Percentiles rank a stretch among this genome's conserved stretches.
Evolutionary conservation across 768 basidiomycete species (phyloP).

Genomic region (Rhizopogon rudus): DNA sequence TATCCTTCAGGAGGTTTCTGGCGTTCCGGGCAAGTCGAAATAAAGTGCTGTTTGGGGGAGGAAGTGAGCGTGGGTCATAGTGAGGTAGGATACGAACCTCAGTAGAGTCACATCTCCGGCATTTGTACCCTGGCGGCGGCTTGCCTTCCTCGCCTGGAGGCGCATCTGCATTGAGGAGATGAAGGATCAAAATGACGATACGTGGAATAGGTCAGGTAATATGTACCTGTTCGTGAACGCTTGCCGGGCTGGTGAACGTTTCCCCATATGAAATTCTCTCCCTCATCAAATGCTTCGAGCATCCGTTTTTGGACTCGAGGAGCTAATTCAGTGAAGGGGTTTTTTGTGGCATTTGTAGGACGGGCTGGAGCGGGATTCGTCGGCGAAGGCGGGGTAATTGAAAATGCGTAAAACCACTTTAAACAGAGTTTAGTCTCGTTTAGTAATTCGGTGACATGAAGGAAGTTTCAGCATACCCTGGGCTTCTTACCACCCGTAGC

Average conservation of each 20-base stretch:
- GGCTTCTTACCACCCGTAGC: slow-evolving; percentile 68
- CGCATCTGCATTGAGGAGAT: slow-evolving; percentile 9
- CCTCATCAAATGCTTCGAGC: slow-evolving; percentile 37
- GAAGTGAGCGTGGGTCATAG: slow-evolving; percentile 2
- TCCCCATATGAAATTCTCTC: slow-evolving; percentile 69
- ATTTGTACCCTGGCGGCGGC: slow-evolving; percentile 71
- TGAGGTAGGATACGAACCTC: slow-evolving; percentile 45
- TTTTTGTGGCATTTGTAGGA: slow-evolving; percentile 63
- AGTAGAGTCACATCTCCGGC: slow-evolving; percentile 68
- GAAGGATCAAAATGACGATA: not conserved
- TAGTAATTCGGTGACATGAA: not conserved
- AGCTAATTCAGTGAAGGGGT: slow-evolving; percentile 54
- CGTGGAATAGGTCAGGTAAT: not conserved
- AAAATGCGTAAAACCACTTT: slow-evolving; percentile 98
- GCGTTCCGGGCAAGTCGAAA: slow-evolving; percentile 71
- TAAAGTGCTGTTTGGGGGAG: slow-evolving; percentile 53
- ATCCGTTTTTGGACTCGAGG: slow-evolving; percentile 47
- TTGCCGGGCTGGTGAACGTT: slow-evolving; percentile 54
- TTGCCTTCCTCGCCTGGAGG: slow-evolving; percentile 43
- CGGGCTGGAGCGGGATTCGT: slow-evolving; percentile 30
- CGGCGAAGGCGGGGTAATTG: slow-evolving; percentile 55
- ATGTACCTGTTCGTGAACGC: slow-evolving; percentile 50
- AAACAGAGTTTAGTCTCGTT: not conserved
- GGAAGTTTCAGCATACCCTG: slow-evolving; percentile 48
- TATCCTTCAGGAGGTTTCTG: slow-evolving; percentile 79